Evolutionary conservation across 2,329 filamentous ascomycete genomes (phyloP).

Genomic region (Exophiala mesophila): DNA sequence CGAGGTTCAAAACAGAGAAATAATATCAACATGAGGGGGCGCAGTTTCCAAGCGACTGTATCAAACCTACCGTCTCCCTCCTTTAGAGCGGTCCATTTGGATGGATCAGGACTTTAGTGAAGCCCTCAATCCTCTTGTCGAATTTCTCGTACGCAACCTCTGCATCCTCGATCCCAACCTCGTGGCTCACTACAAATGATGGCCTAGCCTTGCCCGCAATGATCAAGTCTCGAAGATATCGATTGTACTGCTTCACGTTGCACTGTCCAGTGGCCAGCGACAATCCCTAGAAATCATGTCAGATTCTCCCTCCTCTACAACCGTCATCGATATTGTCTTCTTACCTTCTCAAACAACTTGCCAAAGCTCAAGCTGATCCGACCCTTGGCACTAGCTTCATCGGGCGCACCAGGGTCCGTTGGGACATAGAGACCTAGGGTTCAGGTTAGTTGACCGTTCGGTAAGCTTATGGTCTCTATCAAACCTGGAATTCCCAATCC

Average conservation of each 20-base stretch:
- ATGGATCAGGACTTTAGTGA: conserved; percentile 64
- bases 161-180: conserved; percentile 59
- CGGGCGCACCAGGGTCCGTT: conserved; percentile 58
- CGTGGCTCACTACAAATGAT: conserved; percentile 62
- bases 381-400: conserved; percentile 56
- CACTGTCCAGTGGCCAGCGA: conserved; percentile 58
- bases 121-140: conserved; percentile 61
- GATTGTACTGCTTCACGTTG: conserved; percentile 65
- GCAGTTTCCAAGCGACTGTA: too few species aligned
- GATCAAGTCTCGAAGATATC: conserved; percentile 62
- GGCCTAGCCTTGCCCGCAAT: conserved; percentile 61
- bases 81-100: conserved; percentile 49
- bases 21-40: too few species aligned
- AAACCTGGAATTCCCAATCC: conserved; percentile 56
- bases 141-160: conserved; percentile 61
- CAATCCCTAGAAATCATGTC: conserved; percentile 6
- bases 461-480: conserved; percentile 35
- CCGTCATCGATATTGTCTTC: background rate
- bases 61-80: too few species aligned
- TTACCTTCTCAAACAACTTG: conserved; percentile 63
- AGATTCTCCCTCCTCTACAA: too few species aligned
- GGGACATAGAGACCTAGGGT: conserved; percentile 34
- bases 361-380: conserved; percentile 62
- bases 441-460: background rate
- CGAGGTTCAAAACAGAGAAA: too few species aligned